Percentiles rank a stretch among this genome's conserved stretches.
These are phyloP conservation scores for Alternaria infectoria DNA, from an alignment of 2,329 filamentous ascomycete species.

Conservation along the genomic window DNA sequence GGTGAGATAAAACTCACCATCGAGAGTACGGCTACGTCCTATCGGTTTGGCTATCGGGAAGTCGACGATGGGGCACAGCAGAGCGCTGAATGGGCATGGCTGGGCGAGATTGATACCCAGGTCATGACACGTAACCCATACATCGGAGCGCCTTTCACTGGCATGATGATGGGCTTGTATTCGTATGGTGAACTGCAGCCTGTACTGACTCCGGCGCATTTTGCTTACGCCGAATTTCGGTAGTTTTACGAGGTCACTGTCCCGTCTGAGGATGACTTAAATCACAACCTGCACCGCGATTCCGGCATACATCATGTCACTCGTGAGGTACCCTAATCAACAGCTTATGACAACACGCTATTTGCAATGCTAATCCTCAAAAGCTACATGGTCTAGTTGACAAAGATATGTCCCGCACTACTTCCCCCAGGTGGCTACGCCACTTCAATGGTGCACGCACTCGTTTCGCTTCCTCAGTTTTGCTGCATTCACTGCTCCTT, in stretches of 20 bases:
- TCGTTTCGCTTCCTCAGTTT: not conserved
- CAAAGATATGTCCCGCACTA: not conserved
- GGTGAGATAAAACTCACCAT: conserved; percentile 25
- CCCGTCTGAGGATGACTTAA: not conserved
- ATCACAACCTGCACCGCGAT: not conserved
- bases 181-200: conserved; percentile 51
- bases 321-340: not conserved
- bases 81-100: conserved; percentile 14
- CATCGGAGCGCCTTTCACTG: conserved; percentile 52
- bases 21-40: conserved; percentile 6
- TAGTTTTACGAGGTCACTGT: not conserved
- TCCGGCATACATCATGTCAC: not conserved
- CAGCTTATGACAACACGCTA: rapidly evolving
- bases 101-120: conserved; percentile 33
- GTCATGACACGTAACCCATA: conserved; percentile 47
- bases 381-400: not conserved
- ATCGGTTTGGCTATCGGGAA: conserved; percentile 36
- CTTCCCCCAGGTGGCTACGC: not conserved
- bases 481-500: not conserved
- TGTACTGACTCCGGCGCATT: conserved; percentile 52
- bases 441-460: not conserved
- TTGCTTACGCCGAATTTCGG: conserved; percentile 31
- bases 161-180: conserved; percentile 57
- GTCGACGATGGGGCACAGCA: not conserved
- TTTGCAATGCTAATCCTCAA: not conserved